Evolutionary conservation across 106 monocot genomes (phyloP), one percentile per base, ranked within the genome.

Genomic region (Dendrobium nobile): DNA sequence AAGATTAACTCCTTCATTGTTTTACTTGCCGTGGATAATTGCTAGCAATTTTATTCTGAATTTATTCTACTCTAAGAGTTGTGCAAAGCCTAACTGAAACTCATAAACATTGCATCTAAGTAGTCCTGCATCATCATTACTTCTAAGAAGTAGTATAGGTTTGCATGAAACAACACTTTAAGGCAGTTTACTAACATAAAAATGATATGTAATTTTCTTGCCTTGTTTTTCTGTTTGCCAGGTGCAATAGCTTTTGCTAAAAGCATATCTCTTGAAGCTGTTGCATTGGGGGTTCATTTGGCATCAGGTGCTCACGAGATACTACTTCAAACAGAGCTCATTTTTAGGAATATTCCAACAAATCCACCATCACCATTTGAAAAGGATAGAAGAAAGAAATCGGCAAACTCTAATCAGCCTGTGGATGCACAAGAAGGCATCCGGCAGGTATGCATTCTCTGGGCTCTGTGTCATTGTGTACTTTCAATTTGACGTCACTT

Each of bases 221-320:
- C 7, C 24, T 64, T 64, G 22, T 15, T 37, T 70, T 28, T 48
- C 18, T 76, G 9, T 84, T 84, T 74, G 19, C 42, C 82, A 99
- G 98, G 98, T 58, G 98, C 98, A 47, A 80, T 93, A 54, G 87
- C 98, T 75, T 99, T 99, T 86, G 80, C 95, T 73, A 91, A 84
- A 81, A 99, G 92, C 61, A 76, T 99, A 67, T 91, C 98, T 31
- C 85, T 99, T 81, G 98, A 99, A 91, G 98, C 98, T 76, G 91
- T 95, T 82, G 98, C 91, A 11, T 84, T 99, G 28, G 98, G 98
- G 7, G 88, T 99, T 67, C 98, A 99, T 88, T 85, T 99, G 85
- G 92, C 95, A 72, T 95, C 91, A 61, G 98, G 98, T 44, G 94
- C 91, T 47, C 98, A 99, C 87, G 98, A 99, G 67, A 83, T 93